A percentile compares a stretch with the other conserved stretches of the same genome.
Conservation (phyloP, 1,284 basidiomycete species). For the Sutorius eximius region DNA sequence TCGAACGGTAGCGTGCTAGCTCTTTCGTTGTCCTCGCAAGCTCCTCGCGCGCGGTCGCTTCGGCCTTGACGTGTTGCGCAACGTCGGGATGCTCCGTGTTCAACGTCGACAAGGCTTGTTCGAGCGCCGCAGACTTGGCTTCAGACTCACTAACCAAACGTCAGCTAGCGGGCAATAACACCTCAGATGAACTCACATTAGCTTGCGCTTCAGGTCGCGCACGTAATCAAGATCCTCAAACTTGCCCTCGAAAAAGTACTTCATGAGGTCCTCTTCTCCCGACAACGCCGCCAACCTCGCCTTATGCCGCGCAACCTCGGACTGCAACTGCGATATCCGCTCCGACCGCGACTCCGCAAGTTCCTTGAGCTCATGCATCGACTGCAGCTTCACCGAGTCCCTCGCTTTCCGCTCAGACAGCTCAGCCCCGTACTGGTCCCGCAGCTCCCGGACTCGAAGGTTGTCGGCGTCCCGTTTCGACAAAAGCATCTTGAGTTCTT, state of each 20-base stretch:
- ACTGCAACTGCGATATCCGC: slow-evolving; percentile 71
- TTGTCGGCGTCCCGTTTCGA: slow-evolving; percentile 74
- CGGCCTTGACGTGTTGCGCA: slow-evolving; percentile 47
- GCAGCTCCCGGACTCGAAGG: slow-evolving; percentile 73
- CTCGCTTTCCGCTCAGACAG: slow-evolving; percentile 70
- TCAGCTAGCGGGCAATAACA: background rate
- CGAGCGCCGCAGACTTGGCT: slow-evolving; percentile 48
- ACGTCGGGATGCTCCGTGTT: slow-evolving; percentile 50
- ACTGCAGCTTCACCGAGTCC: slow-evolving; percentile 63
- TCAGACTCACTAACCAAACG: slow-evolving; percentile 50
- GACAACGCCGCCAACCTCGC: slow-evolving; percentile 74
- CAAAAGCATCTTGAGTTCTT: slow-evolving; percentile 58
- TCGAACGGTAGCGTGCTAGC: slow-evolving; percentile 59
- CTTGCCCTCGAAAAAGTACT: slow-evolving; percentile 64
- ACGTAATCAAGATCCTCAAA: slow-evolving; percentile 62
- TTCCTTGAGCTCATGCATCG: slow-evolving; percentile 69
- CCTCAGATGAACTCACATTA: slow-evolving; percentile 48
- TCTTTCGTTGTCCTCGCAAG: slow-evolving; percentile 47
- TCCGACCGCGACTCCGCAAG: slow-evolving; percentile 75
- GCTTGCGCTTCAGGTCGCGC: slow-evolving; percentile 57
- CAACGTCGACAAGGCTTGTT: slow-evolving; percentile 48
- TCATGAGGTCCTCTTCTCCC: slow-evolving; percentile 71
- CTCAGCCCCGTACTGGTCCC: slow-evolving; percentile 77
- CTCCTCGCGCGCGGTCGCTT: slow-evolving; percentile 54
- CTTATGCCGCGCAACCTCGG: slow-evolving; percentile 77